These are phyloP conservation scores for Solanum pimpinellifolium DNA, from an alignment of 257 asterid species.

Conservation along the genomic window DNA sequence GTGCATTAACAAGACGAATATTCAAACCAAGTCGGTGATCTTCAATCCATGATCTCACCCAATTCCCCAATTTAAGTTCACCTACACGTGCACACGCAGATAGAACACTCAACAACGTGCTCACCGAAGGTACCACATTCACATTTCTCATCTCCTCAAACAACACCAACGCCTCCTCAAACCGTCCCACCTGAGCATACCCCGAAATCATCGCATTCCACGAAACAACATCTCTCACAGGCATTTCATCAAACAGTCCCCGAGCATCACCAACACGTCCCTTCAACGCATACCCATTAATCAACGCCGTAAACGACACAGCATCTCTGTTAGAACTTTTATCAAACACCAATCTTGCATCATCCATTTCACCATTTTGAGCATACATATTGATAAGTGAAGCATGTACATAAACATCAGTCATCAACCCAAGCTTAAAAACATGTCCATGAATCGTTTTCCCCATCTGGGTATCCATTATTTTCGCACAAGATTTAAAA, in stretches of 20 bases:
- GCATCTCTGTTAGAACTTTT: slow-evolving; percentile 17
- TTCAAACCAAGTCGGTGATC: slow-evolving; percentile 4
- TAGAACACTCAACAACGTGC: slow-evolving; percentile 21
- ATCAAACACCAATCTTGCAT: slow-evolving; percentile 20
- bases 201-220: slow-evolving; percentile 25
- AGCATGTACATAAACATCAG: slow-evolving; percentile 18
- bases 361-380: slow-evolving; percentile 11
- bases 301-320: slow-evolving; percentile 22
- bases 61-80: slow-evolving; percentile 9
- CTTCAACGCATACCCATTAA: slow-evolving; percentile 5
- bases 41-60: slow-evolving; percentile 15
- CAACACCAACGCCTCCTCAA: slow-evolving; percentile 12
- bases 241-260: slow-evolving; percentile 19
- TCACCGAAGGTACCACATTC: slow-evolving; percentile 14
- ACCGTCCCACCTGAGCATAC: slow-evolving; percentile 9
- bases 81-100: slow-evolving; percentile 21
- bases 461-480: slow-evolving; percentile 2
- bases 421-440: slow-evolving; percentile 10
- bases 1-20: slow-evolving; percentile 12
- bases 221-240: slow-evolving; percentile 21
- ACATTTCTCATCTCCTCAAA: slow-evolving; percentile 12
- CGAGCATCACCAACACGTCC: slow-evolving; percentile 16
- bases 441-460: slow-evolving; percentile 18
- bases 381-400: slow-evolving; percentile 17
- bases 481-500: slow-evolving; percentile 13